phyloP scores from a whole-genome alignment of 345 rosid species.

The Leavenworthia alabamica region DNA sequence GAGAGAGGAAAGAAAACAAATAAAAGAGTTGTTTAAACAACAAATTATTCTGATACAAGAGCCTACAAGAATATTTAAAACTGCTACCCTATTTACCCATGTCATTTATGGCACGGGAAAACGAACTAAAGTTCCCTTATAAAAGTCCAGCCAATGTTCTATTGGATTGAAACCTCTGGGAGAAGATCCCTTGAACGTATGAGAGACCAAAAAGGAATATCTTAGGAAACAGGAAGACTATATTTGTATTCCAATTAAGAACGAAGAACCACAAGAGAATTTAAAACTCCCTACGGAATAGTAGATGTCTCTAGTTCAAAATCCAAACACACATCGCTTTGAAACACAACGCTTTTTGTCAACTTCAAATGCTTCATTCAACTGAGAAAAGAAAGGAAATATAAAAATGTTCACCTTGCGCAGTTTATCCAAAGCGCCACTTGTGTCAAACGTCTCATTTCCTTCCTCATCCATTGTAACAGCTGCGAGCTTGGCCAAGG shows the following conservation, averaged over 20 bases:
- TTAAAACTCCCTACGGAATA: neutral
- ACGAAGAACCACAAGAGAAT: slow-evolving; percentile 8
- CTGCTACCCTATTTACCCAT: slow-evolving; percentile 13
- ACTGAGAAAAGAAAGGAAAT: slow-evolving; percentile 20
- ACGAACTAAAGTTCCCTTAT: neutral
- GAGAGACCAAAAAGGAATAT: too few relatives aligned
- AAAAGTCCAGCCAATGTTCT: neutral
- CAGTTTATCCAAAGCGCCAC: slow-evolving; percentile 92
- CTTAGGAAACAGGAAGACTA: slow-evolving; percentile 6
- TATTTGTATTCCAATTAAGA: slow-evolving; percentile 6
- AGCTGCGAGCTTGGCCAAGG: slow-evolving; percentile 96
- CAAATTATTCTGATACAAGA: neutral
- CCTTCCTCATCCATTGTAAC: slow-evolving; percentile 96
- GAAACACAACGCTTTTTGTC: slow-evolving; percentile 2
- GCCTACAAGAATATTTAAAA: neutral
- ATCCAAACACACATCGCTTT: slow-evolving; percentile 9
- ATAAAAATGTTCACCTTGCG: slow-evolving; percentile 61
- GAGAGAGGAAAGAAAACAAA: neutral
- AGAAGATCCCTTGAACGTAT: slow-evolving; percentile 8
- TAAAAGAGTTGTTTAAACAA: neutral
- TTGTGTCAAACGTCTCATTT: slow-evolving; percentile 93
- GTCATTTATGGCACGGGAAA: neutral
- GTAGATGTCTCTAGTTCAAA: neutral
- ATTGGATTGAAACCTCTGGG: slow-evolving; percentile 6
- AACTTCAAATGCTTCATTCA: slow-evolving; percentile 10